Evolutionary conservation across 129 eudicot genomes (phyloP).

Genomic region (Ambrosia trifida): DNA sequence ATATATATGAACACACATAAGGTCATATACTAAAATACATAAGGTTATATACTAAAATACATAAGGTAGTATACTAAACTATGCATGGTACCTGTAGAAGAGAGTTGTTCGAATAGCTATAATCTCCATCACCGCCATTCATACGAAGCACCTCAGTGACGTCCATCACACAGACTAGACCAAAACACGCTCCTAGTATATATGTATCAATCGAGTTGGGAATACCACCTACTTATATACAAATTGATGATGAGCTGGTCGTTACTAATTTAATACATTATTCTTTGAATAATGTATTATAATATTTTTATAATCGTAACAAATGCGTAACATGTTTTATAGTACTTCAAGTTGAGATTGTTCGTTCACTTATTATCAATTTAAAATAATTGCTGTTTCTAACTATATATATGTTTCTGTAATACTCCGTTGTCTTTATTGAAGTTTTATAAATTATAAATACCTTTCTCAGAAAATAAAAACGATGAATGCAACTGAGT

Average conservation of each 20-base stretch:
- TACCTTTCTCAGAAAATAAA: too few species aligned
- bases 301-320: not conserved
- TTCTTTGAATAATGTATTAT: not conserved
- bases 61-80: not conserved
- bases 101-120: slow-evolving; percentile 75
- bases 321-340: not conserved
- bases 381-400: not conserved
- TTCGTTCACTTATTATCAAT: not conserved
- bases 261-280: not conserved
- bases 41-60: not conserved
- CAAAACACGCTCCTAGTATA: not conserved
- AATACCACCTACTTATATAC: not conserved
- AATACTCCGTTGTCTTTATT: too few species aligned
- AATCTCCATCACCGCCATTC: slow-evolving; percentile 76
- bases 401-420: not conserved
- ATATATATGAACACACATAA: too few species aligned
- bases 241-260: not conserved
- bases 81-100: slow-evolving; percentile 49
- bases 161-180: slow-evolving; percentile 20
- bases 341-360: not conserved
- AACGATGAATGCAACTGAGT: too few species aligned
- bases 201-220: not conserved
- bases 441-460: too few species aligned
- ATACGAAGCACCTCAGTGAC: slow-evolving; percentile 58
- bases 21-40: too few species aligned